Percentiles rank a stretch among this genome's conserved stretches.
phyloP scores from a whole-genome alignment of 2,329 filamentous ascomycete genomes.

The Aulographum hederae region DNA sequence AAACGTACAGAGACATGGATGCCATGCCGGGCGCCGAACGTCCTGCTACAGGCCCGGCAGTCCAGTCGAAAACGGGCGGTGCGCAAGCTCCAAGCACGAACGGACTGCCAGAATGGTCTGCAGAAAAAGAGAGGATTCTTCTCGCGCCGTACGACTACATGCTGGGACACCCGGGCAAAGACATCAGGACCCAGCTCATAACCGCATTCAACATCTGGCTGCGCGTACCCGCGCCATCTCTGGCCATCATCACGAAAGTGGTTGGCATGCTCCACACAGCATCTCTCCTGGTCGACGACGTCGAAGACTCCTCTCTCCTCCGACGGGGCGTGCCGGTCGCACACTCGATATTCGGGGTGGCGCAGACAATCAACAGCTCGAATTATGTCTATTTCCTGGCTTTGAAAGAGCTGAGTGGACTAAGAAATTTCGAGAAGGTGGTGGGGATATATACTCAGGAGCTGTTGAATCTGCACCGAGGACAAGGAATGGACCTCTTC shows the following conservation, averaged over 20 bases:
- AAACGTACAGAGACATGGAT: too few species aligned
- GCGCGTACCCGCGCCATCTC: slow-evolving; percentile 48
- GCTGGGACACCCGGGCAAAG: slow-evolving; percentile 62
- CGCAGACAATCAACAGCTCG: slow-evolving; percentile 79
- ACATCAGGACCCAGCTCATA: slow-evolving; percentile 66
- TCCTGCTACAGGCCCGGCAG: too few species aligned
- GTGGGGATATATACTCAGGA: slow-evolving; percentile 65
- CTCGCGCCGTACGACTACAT: slow-evolving; percentile 69
- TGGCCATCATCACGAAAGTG: slow-evolving; percentile 60
- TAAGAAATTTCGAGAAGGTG: slow-evolving; percentile 43
- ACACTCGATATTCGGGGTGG: slow-evolving; percentile 67
- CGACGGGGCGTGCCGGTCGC: slow-evolving; percentile 67
- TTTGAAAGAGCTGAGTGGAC: slow-evolving; percentile 52
- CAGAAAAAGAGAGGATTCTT: slow-evolving; percentile 17
- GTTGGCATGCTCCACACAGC: slow-evolving; percentile 77
- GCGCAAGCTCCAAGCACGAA: too few species aligned
- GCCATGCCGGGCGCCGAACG: too few species aligned
- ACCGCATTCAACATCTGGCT: slow-evolving; percentile 68
- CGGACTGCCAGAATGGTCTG: too few species aligned
- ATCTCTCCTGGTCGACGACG: slow-evolving; percentile 48
- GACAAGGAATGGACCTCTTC: slow-evolving; percentile 82
- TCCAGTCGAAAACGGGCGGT: too few species aligned
- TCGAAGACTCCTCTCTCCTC: slow-evolving; percentile 63
- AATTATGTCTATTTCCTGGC: slow-evolving; percentile 81
- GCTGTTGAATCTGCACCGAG: slow-evolving; percentile 66